These are phyloP conservation scores for Myrica gale DNA, from an alignment of 306 rosid genomes.

Conservation along the genomic window DNA sequence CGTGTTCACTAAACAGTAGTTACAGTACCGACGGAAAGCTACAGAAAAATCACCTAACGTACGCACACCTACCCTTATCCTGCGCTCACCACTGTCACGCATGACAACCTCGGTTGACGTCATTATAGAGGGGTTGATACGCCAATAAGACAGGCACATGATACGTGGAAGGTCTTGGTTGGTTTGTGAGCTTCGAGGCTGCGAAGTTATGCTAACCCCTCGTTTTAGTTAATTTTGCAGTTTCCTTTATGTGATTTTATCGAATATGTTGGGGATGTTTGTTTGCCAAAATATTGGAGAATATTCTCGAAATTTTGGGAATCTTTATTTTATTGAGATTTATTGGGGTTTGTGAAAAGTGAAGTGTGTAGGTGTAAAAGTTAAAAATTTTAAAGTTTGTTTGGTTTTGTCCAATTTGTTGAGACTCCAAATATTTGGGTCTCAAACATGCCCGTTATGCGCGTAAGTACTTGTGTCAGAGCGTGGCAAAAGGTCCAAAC, in stretches of 20 bases:
- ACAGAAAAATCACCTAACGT: background rate
- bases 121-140: background rate
- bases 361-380: no score
- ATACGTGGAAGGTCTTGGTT: constrained; percentile 3
- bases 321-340: no score
- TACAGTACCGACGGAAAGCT: background rate
- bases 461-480: background rate
- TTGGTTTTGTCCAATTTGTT: no score
- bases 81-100: background rate
- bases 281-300: no score
- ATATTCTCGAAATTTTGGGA: no score
- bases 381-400: no score
- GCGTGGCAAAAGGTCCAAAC: background rate
- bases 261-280: background rate
- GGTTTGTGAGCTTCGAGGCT: background rate
- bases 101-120: background rate
- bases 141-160: background rate
- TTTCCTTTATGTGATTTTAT: background rate
- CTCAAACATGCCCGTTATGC: no score
- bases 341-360: no score
- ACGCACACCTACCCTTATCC: background rate
- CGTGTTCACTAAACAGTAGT: constrained; percentile 25
- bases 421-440: no score
- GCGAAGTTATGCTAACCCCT: background rate
- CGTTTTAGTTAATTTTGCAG: background rate